Base-by-base conservation (phyloP, 306 rosid species). In the Styphnolobium japonicum region DNA sequence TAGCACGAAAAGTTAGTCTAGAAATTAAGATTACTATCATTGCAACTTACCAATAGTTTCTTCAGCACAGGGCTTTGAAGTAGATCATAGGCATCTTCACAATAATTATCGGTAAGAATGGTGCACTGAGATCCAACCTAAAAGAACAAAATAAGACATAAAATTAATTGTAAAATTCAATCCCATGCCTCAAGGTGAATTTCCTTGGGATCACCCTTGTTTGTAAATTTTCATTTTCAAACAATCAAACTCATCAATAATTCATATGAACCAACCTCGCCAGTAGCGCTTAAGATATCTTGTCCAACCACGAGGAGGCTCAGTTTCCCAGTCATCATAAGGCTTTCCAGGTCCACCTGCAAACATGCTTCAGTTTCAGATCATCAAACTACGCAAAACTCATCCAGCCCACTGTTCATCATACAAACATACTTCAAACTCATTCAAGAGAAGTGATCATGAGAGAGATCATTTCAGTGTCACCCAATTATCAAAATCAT, bases 71-170 rank as follows among this genome's bases (percentile, higher is more conserved):
- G 83, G 74, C 84, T 89, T 78, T 91, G 88, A 69, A 92, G 97
- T 21, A 94, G 90, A 87, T 92, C 92, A 82, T 92, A 92, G 75
- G 97, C 98, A 79, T 94, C 92, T 81, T 94, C 97, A 40, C 95
- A 94, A 82, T 84, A 94, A 82, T 94, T 90, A 70, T 90, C 98
- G 0, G 97, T 89, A 19, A 94, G 92, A 71, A 89, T 58, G 31
- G 94, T 90, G 89, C 98, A 94, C 63, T 87, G 97, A 62, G 93
- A 89, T 85, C 97, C 89, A 75, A 87, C 97, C 98, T 93, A 73
- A 68, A 22, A 75, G 56, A 71, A 42, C 53, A 82, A 25, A 36
- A 46, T 40, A 25, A 45, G 36, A 22, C 57, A n/a, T 25, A 12
- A 49, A 80, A 15, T 18, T 40, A 81, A 53, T 36, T 22, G 2